A percentile compares a stretch with the other conserved stretches of the same genome.
These are phyloP conservation scores for Flaveria bidentis DNA, from an alignment of 129 eudicot species.

Conservation along the genomic window DNA sequence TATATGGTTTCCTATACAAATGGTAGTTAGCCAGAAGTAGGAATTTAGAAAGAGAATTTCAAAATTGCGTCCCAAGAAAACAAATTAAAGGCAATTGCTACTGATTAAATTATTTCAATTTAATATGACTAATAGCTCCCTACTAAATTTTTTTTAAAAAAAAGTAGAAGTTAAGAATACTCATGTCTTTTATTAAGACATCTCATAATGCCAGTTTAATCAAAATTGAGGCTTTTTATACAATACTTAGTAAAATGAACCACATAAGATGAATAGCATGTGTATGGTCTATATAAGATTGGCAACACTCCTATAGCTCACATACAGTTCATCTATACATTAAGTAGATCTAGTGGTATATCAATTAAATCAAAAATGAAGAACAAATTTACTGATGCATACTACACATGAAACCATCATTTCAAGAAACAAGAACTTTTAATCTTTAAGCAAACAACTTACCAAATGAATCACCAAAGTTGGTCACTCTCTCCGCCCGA, in stretches of 20 bases:
- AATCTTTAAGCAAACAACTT: constrained; percentile 5
- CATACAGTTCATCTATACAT: neutral
- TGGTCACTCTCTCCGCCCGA: constrained; percentile 70
- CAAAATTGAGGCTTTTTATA: neutral
- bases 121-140: too few species aligned
- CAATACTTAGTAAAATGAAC: neutral
- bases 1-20: neutral
- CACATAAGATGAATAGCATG: neutral
- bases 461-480: constrained; percentile 86
- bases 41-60: neutral
- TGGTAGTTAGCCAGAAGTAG: neutral
- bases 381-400: neutral
- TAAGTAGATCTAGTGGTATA: neutral
- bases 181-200: neutral
- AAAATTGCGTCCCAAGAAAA: neutral
- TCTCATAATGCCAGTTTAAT: too few species aligned
- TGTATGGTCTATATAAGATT: neutral
- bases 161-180: neutral
- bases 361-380: neutral
- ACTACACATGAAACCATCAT: neutral
- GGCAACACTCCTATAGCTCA: neutral
- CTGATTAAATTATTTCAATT: neutral
- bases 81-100: neutral
- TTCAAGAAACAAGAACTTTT: neutral
- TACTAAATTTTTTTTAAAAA: neutral